Conservation (phyloP, 2,329 filamentous ascomycete species). For the Monilinia fructigena region DNA sequence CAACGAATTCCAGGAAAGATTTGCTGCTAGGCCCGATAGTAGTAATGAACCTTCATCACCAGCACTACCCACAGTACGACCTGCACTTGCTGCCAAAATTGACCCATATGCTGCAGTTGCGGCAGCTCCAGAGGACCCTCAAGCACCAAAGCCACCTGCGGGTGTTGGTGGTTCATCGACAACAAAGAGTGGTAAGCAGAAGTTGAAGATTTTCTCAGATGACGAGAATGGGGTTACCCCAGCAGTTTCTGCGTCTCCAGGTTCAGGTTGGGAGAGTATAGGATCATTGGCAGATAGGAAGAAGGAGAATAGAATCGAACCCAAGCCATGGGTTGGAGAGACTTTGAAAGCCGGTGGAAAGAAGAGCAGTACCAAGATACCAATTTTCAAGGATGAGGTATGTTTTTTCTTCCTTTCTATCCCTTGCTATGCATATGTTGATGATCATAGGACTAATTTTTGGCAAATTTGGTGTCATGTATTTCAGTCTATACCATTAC, state of each 20-base stretch:
- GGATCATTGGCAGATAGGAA: conserved; percentile 75
- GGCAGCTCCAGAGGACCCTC: conserved; percentile 55
- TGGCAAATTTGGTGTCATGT: conserved; percentile 53
- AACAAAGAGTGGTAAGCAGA: conserved; percentile 55
- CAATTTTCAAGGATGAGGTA: conserved; percentile 95
- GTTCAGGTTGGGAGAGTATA: conserved; percentile 1
- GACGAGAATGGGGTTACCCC: conserved; percentile 9
- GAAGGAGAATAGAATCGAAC: conserved; percentile 87
- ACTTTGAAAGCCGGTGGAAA: conserved; percentile 85
- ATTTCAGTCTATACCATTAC: conserved; percentile 55
- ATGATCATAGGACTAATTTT: conserved; percentile 95
- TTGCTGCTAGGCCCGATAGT: conserved; percentile 63
- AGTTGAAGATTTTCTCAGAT: conserved; percentile 16
- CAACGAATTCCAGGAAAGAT: conserved; percentile 82
- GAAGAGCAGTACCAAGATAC: conserved; percentile 78
- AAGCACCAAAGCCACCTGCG: conserved; percentile 56
- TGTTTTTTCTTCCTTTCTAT: conserved; percentile 48
- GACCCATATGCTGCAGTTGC: conserved; percentile 71
- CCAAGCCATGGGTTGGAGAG: conserved; percentile 89
- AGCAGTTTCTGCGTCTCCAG: conserved; percentile 6
- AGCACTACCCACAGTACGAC: conserved; percentile 77
- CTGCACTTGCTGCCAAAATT: conserved; percentile 79
- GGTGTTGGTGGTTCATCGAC: conserved; percentile 48
- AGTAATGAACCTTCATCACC: conserved; percentile 75
- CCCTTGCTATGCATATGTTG: conserved; percentile 63